Evolutionary conservation across 148 eudicot genomes (phyloP), one percentile per base, ranked within the genome.

Genomic region (Fagopyrum tataricum): DNA sequence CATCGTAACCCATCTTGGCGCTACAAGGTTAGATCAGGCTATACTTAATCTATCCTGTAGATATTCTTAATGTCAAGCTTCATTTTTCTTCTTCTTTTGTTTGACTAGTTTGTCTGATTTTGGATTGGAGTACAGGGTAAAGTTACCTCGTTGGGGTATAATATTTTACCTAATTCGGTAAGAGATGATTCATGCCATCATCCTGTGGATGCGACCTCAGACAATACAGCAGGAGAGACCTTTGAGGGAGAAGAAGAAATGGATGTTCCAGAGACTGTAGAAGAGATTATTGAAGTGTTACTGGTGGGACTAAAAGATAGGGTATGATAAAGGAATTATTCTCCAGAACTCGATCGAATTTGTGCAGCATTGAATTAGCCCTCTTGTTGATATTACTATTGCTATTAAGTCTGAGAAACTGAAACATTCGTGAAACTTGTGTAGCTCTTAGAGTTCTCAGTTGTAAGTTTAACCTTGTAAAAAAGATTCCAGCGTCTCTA

Each of bases 251-350:
- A 91, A 79, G 98, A 91, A 78, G 96, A 87, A 48, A 91, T 95
- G 87, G 96, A 95, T 83, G 92, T 95, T 79, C 98, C 98, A 26
- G 98, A 95, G 47, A 76, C 83, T 75, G 82, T 91, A 26, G 98
- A 95, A 82, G 97, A 95, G 78, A 82, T 95, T 14, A 90, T 95
- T 79, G 98, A 87, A 84, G 81, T 91, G 72, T 80, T 95, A 72
- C 79, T 88, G 84, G 84, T 90, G 68, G 98, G 97, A 76, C 79
- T 95, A 78, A 88, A 87, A 85, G 98, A 95, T 75, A 85, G 93
- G 84, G 98, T 95, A 95, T 81, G 97, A 81, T 75, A 58, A 64
- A 72, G 76, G 80, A 72, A 18, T 77, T 17, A 59, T 70, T 44
- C 49, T 59, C 5, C 69, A 31, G 55, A 40, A 7, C 20, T 10